Conservation (phyloP, 2,329 filamentous ascomycete genomes). For the Paraphoma sp. region DNA sequence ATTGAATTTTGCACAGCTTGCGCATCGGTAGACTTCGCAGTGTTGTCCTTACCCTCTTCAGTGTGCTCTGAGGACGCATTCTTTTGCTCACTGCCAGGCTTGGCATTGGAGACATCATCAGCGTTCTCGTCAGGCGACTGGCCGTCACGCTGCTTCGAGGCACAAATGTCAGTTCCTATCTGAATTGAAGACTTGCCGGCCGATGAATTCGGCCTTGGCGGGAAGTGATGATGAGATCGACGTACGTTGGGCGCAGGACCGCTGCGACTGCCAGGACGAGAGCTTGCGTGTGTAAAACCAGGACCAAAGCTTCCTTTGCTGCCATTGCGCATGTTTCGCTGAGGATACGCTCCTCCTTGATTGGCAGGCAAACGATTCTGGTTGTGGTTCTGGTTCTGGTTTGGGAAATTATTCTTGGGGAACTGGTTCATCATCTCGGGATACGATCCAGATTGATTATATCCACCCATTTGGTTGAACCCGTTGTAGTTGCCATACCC, state of each 20-base stretch:
- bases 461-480: constrained; percentile 59
- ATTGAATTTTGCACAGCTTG: constrained; percentile 10
- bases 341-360: constrained; percentile 61
- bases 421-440: constrained; percentile 60
- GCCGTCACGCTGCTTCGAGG: constrained; percentile 35
- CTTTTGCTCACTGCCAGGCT: constrained; percentile 37
- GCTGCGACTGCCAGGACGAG: constrained; percentile 40
- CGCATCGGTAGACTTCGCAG: constrained; percentile 10
- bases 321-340: constrained; percentile 50
- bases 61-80: constrained; percentile 27
- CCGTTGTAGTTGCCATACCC: constrained; percentile 70
- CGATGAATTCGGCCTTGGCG: constrained; percentile 15
- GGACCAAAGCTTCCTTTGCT: constrained; percentile 45
- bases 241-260: constrained; percentile 43
- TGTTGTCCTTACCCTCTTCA: constrained; percentile 39
- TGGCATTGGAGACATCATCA: constrained; percentile 40
- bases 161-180: constrained; percentile 34
- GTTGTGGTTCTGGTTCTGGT: constrained; percentile 71
- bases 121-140: constrained; percentile 37
- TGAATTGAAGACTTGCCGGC: constrained; percentile 10
- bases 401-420: constrained; percentile 69
- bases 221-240: constrained; percentile 29
- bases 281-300: constrained; percentile 30
- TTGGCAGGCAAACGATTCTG: constrained; percentile 79
- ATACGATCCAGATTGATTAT: constrained; percentile 60